Evolutionary conservation across 345 rosid species (phyloP).

Genomic region (Pseudoturritis turrita): DNA sequence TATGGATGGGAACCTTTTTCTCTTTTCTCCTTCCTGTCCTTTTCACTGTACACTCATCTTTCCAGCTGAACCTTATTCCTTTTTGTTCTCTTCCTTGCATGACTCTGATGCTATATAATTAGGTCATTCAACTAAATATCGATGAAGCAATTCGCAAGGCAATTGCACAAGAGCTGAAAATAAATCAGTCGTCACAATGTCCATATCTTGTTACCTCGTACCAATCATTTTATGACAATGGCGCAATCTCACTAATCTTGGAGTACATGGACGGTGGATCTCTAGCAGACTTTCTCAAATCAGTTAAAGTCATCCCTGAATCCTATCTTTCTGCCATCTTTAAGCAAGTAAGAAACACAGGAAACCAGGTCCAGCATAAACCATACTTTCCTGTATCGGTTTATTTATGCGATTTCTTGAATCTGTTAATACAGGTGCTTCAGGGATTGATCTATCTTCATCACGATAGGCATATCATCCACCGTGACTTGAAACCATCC

Average conservation of each 20-base stretch:
- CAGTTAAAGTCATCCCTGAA: conserved; percentile 68
- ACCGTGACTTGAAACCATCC: conserved; percentile 87
- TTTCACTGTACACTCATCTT: neutral
- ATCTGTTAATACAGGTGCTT: conserved; percentile 48
- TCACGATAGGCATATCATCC: conserved; percentile 76
- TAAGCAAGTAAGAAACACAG: conserved; percentile 54
- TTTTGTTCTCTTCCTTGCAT: neutral
- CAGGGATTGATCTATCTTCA: conserved; percentile 78
- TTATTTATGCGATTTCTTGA: neutral
- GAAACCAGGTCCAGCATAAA: neutral
- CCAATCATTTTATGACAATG: conserved; percentile 77
- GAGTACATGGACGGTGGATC: conserved; percentile 98
- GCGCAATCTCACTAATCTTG: conserved; percentile 73
- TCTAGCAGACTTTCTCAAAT: conserved; percentile 68
- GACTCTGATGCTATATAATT: neutral
- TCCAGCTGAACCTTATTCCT: neutral
- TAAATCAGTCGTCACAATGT: conserved; percentile 74
- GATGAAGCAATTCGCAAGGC: conserved; percentile 60
- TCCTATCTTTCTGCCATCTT: conserved; percentile 68
- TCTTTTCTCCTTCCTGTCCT: neutral
- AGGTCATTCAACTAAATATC: conserved; percentile 79
- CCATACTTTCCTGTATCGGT: neutral
- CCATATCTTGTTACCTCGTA: conserved; percentile 79
- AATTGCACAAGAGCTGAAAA: conserved; percentile 75
- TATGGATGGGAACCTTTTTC: neutral